Evolutionary conservation across 2,329 filamentous ascomycete genomes (phyloP), one percentile per base, ranked within the genome.

Genomic region (Pestalotiopsis sp.): DNA sequence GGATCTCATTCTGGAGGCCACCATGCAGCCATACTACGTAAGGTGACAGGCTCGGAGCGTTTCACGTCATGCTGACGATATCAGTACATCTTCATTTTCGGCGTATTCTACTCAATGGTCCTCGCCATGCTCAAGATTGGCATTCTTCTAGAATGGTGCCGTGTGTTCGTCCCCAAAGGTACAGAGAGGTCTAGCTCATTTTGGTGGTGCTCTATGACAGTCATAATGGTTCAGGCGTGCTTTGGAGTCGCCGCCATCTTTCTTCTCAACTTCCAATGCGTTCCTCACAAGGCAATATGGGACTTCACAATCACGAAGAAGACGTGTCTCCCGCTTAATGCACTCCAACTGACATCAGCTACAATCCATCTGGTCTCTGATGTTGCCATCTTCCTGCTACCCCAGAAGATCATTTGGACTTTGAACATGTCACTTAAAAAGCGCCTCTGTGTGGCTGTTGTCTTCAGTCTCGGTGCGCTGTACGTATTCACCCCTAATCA

Each of bases 101-200:
- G 79, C 57, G 71, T 71, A 68, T 77, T 71, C 67, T 82, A 82
- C 69, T 77, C 75, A 0, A 73, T 75, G 40, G 73, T 75, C 20
- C 75, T 82, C 0, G 77, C 78, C 0, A 71, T 80, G 5, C 71
- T 83, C 64, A 83, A 83, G 67, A 74, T 74, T 2, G 78, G 79
- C 24, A 82, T 84, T 58, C 75, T 83, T n/a, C 56, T 81, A 10
- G 79, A 83, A 63, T 83, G 81, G 81, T 74, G 73, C 14, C 73
- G 75, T 30, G 39, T 71, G 65, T 56, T 72, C 59, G 67, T 76
- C 62, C 11, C 74, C 72, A 3, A 68, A 57, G 10, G 77, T 71
- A 35, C 74, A 73, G 69, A 71, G 9, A 62, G 17, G 3, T 52
- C 48, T 6, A 72, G 67, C 60, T 48, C 17, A 17, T 74, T 74